A percentile compares a stretch with the other conserved stretches of the same genome.
These are phyloP conservation scores for Candida coquimbonensis DNA, from an alignment of 805 yeast genomes.

Conservation along the genomic window DNA sequence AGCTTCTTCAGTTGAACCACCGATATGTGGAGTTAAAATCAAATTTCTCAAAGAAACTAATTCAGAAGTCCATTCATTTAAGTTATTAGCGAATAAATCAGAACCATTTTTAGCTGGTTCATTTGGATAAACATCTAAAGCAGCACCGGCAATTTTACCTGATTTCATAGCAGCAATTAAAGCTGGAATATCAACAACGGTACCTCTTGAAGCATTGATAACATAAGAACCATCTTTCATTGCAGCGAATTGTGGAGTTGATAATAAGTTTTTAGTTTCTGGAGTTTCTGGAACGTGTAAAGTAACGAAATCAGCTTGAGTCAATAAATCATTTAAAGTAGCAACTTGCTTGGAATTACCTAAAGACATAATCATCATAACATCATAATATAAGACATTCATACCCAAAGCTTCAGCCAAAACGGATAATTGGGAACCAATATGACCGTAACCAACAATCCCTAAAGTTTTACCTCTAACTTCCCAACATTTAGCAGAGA, in stretches of 20 bases:
- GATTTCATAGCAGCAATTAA: slow-evolving; percentile 84
- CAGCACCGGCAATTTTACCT: slow-evolving; percentile 95
- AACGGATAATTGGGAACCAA: slow-evolving; percentile 94
- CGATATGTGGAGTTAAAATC: slow-evolving; percentile 94
- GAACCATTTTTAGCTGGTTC: slow-evolving; percentile 98
- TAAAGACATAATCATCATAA: slow-evolving; percentile 86
- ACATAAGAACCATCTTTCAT: slow-evolving; percentile 96
- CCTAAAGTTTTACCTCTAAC: slow-evolving; percentile 98
- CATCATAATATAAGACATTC: slow-evolving; percentile 92
- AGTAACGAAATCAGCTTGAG: slow-evolving; percentile 79
- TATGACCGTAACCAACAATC: slow-evolving; percentile 96
- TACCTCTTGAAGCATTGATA: slow-evolving; percentile 95
- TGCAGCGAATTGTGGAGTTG: slow-evolving; percentile 85
- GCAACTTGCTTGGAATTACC: slow-evolving; percentile 95
- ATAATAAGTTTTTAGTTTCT: slow-evolving; percentile 85
- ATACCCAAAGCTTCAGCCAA: slow-evolving; percentile 97
- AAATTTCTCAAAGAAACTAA: slow-evolving; percentile 77
- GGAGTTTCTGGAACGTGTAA: slow-evolving; percentile 92
- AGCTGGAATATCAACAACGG: slow-evolving; percentile 94
- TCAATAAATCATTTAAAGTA: slow-evolving; percentile 75
- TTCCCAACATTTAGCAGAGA: slow-evolving; percentile 93
- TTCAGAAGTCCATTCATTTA: slow-evolving; percentile 82
- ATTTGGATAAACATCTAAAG: slow-evolving; percentile 91
- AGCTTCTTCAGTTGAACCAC: slow-evolving; percentile 99
- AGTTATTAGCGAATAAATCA: slow-evolving; percentile 58